Conservation (phyloP, 139 green algal species). For the Chlamydomonas sp. region DNA sequence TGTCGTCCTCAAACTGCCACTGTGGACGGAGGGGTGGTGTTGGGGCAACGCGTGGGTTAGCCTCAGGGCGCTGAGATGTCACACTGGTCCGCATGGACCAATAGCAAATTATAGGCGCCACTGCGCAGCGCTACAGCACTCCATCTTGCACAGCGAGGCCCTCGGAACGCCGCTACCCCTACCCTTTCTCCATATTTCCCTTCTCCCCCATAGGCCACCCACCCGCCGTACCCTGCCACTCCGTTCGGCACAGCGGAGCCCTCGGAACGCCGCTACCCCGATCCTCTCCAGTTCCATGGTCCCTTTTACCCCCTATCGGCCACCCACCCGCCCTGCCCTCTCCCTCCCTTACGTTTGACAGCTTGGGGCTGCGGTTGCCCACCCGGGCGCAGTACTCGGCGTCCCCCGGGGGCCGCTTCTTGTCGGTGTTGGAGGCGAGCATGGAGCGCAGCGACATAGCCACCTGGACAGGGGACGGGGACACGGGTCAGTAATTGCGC, state of each 20-base stretch:
- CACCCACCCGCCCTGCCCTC: neutral
- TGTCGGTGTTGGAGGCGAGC: slow-evolving; percentile 85
- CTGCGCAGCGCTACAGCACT: no score
- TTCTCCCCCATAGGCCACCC: no score
- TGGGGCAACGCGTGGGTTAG: no score
- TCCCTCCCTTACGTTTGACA: slow-evolving; percentile 16
- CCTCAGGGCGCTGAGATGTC: neutral
- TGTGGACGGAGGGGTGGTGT: no score
- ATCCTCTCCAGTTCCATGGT: slow-evolving; percentile 25
- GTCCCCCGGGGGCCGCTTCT: slow-evolving; percentile 76
- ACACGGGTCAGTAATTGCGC: slow-evolving; percentile 16
- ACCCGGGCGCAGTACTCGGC: slow-evolving; percentile 75
- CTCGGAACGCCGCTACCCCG: no score
- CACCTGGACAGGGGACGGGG: slow-evolving; percentile 7
- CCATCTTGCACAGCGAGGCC: no score
- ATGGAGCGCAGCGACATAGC: slow-evolving; percentile 81
- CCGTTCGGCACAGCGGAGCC: no score
- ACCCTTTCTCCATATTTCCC: no score
- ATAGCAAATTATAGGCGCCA: no score
- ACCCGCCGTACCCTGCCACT: no score
- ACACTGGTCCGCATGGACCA: no score
- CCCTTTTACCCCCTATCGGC: neutral
- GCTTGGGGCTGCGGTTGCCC: slow-evolving; percentile 69
- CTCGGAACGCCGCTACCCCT: no score
- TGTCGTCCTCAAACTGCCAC: slow-evolving; percentile 83